Evolutionary conservation across 2,329 filamentous ascomycete genomes (phyloP).

Genomic region (Didymella pinodella): DNA sequence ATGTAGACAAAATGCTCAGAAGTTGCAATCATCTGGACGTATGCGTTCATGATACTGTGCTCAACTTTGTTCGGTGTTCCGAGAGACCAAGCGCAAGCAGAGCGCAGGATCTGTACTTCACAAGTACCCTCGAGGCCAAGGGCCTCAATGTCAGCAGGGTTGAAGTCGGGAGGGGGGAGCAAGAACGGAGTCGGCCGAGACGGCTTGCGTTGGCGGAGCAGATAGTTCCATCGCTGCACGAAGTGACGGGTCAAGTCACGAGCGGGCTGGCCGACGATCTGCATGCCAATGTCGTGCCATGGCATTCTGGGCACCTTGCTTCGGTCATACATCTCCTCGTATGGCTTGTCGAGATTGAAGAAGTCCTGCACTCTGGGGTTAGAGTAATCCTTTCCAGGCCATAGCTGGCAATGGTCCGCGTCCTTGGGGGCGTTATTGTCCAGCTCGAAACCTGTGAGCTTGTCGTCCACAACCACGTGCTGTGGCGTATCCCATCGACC

Average conservation of each 20-base stretch:
- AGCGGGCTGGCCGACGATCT: constrained; percentile 94
- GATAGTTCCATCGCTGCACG: constrained; percentile 97
- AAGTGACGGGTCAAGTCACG: constrained; percentile 95
- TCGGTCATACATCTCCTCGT: constrained; percentile 98
- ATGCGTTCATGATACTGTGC: constrained; percentile 94
- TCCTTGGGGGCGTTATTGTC: constrained; percentile 74
- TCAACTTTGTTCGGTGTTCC: constrained; percentile 85
- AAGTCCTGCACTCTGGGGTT: constrained; percentile 97
- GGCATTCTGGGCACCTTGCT: constrained; percentile 91
- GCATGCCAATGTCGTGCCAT: constrained; percentile 98
- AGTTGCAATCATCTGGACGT: constrained; percentile 91
- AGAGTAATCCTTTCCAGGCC: constrained; percentile 98
- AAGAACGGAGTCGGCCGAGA: constrained; percentile 93
- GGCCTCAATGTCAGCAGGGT: constrained; percentile 81
- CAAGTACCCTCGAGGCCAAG: constrained; percentile 92
- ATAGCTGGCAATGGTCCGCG: constrained; percentile 92
- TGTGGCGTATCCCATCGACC: constrained; percentile 97
- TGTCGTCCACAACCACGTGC: constrained; percentile 89
- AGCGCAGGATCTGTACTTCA: constrained; percentile 94
- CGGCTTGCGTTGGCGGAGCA: constrained; percentile 89
- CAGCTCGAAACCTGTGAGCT: constrained; percentile 90
- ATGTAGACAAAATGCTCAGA: constrained; percentile 98
- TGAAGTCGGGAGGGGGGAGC: constrained; percentile 91
- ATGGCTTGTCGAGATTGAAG: constrained; percentile 89
- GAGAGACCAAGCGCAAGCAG: constrained; percentile 88